These are phyloP conservation scores for Xylariaceae sp. DNA, from an alignment of 2,329 filamentous ascomycete genomes.

Conservation along the genomic window DNA sequence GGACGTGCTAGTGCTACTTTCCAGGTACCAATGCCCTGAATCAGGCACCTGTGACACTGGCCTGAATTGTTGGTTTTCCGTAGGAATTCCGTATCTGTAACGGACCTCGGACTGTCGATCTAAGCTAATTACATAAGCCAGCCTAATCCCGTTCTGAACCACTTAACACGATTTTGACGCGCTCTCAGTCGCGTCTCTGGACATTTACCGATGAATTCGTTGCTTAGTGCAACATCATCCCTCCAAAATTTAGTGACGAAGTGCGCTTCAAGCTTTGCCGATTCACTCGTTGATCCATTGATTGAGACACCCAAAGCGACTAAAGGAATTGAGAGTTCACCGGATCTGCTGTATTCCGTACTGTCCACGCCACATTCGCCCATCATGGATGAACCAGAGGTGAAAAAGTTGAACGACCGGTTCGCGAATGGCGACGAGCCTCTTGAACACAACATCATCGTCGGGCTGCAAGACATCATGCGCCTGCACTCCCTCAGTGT, in stretches of 20 bases:
- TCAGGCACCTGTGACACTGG: too few species aligned
- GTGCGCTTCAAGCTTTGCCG: background rate
- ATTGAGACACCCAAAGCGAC: background rate
- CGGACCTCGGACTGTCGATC: background rate
- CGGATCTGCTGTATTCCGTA: background rate
- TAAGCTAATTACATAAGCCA: background rate
- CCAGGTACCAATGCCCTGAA: too few species aligned
- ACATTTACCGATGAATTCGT: background rate
- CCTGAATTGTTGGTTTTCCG: too few species aligned
- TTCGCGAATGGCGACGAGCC: constrained; percentile 53
- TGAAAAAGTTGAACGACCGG: constrained; percentile 42
- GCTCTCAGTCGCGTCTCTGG: constrained; percentile 6
- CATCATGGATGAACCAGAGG: constrained; percentile 37
- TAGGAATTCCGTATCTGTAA: background rate
- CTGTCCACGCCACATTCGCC: background rate
- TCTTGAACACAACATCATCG: constrained; percentile 70
- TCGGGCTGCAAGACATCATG: constrained; percentile 80
- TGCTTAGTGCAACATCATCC: constrained; percentile 1
- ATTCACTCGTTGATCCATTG: background rate
- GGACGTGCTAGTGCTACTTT: too few species aligned
- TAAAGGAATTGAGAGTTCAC: background rate
- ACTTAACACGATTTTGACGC: constrained; percentile 22
- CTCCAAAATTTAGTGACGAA: constrained; percentile 3
- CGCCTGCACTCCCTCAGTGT: constrained; percentile 73
- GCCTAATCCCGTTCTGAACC: constrained; percentile 8